Percentiles rank a stretch among this genome's conserved stretches.
These are phyloP conservation scores for Inga oerstediana DNA, from an alignment of 306 rosid genomes.

Conservation along the genomic window DNA sequence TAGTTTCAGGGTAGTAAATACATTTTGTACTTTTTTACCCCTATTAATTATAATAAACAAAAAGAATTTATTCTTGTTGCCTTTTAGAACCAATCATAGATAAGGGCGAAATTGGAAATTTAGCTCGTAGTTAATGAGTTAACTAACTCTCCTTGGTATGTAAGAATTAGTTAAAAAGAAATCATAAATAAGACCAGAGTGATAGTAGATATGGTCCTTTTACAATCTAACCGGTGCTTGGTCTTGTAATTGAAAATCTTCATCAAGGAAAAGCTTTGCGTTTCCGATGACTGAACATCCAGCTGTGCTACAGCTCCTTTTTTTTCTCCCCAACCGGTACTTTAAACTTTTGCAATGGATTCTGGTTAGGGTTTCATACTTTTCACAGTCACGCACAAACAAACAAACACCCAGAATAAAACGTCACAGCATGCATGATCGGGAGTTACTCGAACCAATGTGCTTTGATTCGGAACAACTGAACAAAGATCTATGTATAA, in stretches of 20 bases:
- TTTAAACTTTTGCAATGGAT: constrained; percentile 6
- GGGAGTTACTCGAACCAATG: constrained; percentile 34
- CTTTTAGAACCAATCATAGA: too few relatives aligned
- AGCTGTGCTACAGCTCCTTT: constrained; percentile 28
- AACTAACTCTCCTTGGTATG: too few relatives aligned
- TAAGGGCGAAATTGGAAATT: too few relatives aligned
- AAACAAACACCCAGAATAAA: constrained; percentile 25
- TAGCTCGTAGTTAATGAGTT: too few relatives aligned
- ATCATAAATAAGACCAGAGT: too few relatives aligned
- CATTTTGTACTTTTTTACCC: too few relatives aligned
- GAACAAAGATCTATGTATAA: constrained; percentile 10
- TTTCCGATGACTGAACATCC: constrained; percentile 20
- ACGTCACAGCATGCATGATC: constrained; percentile 37
- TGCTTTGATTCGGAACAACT: neutral
- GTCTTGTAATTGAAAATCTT: constrained; percentile 31
- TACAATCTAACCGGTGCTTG: constrained; percentile 19
- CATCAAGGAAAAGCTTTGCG: constrained; percentile 31
- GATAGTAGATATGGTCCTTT: neutral
- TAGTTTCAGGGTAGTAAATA: too few relatives aligned
- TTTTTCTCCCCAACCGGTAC: constrained; percentile 18
- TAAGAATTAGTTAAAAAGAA: too few relatives aligned
- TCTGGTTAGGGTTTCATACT: constrained; percentile 20
- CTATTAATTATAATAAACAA: too few relatives aligned
- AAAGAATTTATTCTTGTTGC: too few relatives aligned
- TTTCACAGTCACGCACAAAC: neutral